These are phyloP conservation scores for Ulmus americana DNA, from an alignment of 331 rosid species.

Conservation along the genomic window DNA sequence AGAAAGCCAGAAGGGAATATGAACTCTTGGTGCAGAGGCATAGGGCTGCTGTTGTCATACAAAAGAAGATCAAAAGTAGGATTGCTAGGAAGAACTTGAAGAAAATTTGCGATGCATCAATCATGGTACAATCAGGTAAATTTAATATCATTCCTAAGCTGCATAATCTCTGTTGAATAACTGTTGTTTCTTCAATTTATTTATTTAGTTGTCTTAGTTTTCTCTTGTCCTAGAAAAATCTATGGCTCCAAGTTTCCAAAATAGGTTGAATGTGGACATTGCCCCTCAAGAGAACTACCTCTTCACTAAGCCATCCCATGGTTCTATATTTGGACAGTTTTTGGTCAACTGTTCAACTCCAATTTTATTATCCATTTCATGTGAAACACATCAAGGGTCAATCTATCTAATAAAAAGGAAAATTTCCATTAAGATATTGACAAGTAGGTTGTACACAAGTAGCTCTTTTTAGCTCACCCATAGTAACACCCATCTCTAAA, in stretches of 20 bases:
- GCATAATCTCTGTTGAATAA: neutral
- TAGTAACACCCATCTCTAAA: neutral
- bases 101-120: slow-evolving; percentile 47
- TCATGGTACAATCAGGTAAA: slow-evolving; percentile 74
- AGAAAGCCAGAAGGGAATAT: slow-evolving; percentile 61
- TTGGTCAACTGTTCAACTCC: neutral
- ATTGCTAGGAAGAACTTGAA: slow-evolving; percentile 46
- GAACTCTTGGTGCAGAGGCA: slow-evolving; percentile 52
- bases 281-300: neutral
- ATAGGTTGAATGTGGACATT: neutral
- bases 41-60: slow-evolving; percentile 69
- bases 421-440: neutral
- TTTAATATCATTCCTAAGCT: neutral
- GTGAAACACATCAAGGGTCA: neutral
- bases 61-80: slow-evolving; percentile 52
- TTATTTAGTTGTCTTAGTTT: neutral
- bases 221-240: neutral
- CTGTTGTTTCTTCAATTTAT: neutral
- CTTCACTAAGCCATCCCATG: neutral
- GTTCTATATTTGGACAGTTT: neutral
- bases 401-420: neutral
- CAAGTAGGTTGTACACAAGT: neutral
- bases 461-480: neutral
- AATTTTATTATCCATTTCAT: neutral
- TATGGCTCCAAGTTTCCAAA: neutral